Base-by-base conservation (phyloP, 129 eudicot genomes). In the Glebionis coronaria region DNA sequence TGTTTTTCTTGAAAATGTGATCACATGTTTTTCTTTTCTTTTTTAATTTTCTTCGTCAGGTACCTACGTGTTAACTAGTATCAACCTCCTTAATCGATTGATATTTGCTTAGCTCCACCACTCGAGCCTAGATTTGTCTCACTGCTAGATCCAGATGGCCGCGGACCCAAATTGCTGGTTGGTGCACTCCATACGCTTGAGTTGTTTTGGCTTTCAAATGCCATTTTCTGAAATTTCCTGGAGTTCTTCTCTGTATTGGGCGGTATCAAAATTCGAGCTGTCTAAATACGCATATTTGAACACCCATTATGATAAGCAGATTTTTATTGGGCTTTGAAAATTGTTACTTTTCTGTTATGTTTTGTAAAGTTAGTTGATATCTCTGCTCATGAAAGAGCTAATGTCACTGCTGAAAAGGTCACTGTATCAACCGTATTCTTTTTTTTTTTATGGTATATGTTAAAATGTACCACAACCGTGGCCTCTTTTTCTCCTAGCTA, bases 81-180 rank as follows among this genome's bases (percentile, higher is more conserved):
- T 59, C 45, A 4, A 31, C 65, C 49, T 61, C 52, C 6, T 73
- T 50, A 73, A 25, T 73, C 60, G 1, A 58, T 73, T 19, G 50
- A 71, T 29, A 49, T 35, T 54, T 70, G 73, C 35, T 76, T 73
- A 65, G 42, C 70, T 40, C 77, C 73, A 4, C 8, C 20, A 19
- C 74, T 82, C 13, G 80, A 70, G 29, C 61, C 68, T 10, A 69
- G 59, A 54, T 69, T 73, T 12, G 63, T 67, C 68, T 78, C 95
- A 14, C 91, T 83, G 61, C 95, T 88, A 2, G 96, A 88, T 76
- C 79, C 84, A 6, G 98, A 91, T 12, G 91, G 91, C 8, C 65
- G 87, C 44, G 42, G 83, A 15, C 82, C 90, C n/a, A 75, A 75
- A 14, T 88, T 84, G 31, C 90, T 83, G 31, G 87, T 79, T 56